Percentiles rank a stretch among this genome's conserved stretches.
Conservation (phyloP, 805 yeast species). For the Naumovozyma castellii region DNA sequence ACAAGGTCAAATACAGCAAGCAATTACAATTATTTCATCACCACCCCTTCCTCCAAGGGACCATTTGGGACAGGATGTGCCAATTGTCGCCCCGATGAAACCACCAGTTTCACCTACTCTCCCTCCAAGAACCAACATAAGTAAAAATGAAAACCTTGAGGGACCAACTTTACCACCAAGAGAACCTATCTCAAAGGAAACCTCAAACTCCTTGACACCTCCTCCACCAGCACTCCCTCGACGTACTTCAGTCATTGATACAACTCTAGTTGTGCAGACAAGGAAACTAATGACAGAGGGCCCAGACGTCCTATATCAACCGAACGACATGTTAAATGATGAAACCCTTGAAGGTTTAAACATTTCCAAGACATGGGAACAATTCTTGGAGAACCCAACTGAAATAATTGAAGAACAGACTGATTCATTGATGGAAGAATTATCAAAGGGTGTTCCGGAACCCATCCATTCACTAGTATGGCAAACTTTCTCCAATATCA, state of each 20-base stretch:
- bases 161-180: slow-evolving; percentile 33
- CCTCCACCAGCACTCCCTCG: not conserved
- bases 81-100: not conserved
- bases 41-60: slow-evolving; percentile 1
- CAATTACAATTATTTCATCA: slow-evolving; percentile 4
- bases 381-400: not conserved
- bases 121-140: slow-evolving; percentile 2
- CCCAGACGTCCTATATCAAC: not conserved
- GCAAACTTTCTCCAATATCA: slow-evolving; percentile 4
- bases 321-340: too few species aligned
- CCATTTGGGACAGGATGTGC: not conserved
- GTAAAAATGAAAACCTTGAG: slow-evolving; percentile 4
- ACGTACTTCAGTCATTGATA: not conserved
- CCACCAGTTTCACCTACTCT: slow-evolving; percentile 4
- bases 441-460: slow-evolving; percentile 3
- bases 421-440: slow-evolving; percentile 2
- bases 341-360: not conserved
- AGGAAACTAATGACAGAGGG: not conserved
- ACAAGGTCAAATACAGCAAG: slow-evolving; percentile 3
- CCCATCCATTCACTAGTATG: slow-evolving; percentile 5
- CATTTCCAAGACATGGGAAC: not conserved
- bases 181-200: too few species aligned
- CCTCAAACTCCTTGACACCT: not conserved
- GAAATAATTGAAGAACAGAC: not conserved
- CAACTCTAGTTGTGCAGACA: not conserved